Evolutionary conservation across 2,329 filamentous ascomycete species (phyloP).

Genomic region (Pseudogymnoascus sp.): DNA sequence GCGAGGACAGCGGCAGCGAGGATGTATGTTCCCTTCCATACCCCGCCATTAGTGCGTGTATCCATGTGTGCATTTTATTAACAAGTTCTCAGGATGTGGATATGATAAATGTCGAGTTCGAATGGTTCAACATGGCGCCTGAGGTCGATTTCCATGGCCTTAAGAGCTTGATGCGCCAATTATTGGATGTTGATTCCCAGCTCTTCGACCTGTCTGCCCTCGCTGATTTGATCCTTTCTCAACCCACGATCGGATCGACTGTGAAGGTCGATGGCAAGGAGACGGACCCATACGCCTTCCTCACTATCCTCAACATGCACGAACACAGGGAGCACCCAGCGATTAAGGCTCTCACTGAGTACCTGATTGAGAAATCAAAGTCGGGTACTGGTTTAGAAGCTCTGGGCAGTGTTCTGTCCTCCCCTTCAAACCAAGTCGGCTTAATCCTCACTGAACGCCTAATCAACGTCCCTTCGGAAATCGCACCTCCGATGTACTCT

Average conservation of each 20-base stretch:
- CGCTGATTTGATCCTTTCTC: conserved; percentile 76
- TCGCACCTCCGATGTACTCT: conserved; percentile 85
- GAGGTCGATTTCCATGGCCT: conserved; percentile 91
- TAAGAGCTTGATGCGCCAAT: conserved; percentile 80
- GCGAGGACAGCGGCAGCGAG: conserved; percentile 24
- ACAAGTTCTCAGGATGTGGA: conserved; percentile 61
- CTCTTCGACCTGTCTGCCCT: conserved; percentile 83
- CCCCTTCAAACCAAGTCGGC: conserved; percentile 56
- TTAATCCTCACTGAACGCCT: conserved; percentile 85
- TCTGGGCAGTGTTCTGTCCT: conserved; percentile 49
- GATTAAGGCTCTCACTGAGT: conserved; percentile 61
- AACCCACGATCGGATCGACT: conserved; percentile 82
- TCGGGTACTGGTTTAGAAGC: conserved; percentile 45
- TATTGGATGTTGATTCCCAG: conserved; percentile 80
- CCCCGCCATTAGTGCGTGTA: conserved; percentile 7
- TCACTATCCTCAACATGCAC: conserved; percentile 76
- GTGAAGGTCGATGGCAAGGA: conserved; percentile 96
- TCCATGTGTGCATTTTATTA: conserved; percentile 1
- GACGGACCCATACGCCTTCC: conserved; percentile 83
- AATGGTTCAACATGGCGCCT: conserved; percentile 94
- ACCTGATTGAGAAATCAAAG: conserved; percentile 51
- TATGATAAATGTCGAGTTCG: conserved; percentile 91
- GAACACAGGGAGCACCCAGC: conserved; percentile 69
- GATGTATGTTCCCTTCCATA: conserved; percentile 17
- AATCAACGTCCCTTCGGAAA: conserved; percentile 93